phyloP scores from a whole-genome alignment of 306 rosid genomes.

The Purshia tridentata region DNA sequence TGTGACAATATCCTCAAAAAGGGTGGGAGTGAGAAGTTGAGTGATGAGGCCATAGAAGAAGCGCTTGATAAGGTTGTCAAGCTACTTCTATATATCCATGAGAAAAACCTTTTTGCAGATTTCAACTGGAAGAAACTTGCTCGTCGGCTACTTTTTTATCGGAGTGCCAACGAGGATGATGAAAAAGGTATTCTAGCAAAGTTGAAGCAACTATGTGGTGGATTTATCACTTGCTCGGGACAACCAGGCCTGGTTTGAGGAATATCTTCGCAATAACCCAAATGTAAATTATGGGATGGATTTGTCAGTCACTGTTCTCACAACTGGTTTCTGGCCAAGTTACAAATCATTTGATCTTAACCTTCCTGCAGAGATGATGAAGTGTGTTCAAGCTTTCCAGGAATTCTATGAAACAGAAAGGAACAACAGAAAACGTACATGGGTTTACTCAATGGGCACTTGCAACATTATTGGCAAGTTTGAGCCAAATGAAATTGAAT shows the following conservation, averaged over 20 bases:
- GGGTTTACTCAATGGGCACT: constrained; percentile 79
- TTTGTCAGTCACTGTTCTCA: constrained; percentile 63
- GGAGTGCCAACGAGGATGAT: constrained; percentile 65
- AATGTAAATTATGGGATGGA: constrained; percentile 61
- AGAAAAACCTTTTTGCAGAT: constrained; percentile 78
- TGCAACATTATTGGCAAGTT: constrained; percentile 66
- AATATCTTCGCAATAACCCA: constrained; percentile 47
- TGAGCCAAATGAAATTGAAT: constrained; percentile 59
- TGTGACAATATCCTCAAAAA: constrained; percentile 69
- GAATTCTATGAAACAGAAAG: constrained; percentile 56
- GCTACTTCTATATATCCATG: constrained; percentile 62
- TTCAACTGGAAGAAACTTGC: constrained; percentile 87
- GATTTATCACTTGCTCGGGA: constrained; percentile 63
- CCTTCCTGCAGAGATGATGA: constrained; percentile 73
- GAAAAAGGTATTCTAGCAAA: constrained; percentile 59
- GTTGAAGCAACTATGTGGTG: constrained; percentile 73
- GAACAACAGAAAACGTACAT: constrained; percentile 60
- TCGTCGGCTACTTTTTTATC: constrained; percentile 69
- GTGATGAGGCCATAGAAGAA: constrained; percentile 64
- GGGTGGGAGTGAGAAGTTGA: constrained; percentile 63
- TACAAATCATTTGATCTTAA: constrained; percentile 66
- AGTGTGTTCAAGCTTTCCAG: constrained; percentile 69
- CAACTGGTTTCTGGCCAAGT: constrained; percentile 86
- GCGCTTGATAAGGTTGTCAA: constrained; percentile 69
- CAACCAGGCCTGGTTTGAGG: constrained; percentile 56